Evolutionary conservation across 2,329 filamentous ascomycete species (phyloP).

Genomic region (Huntiella savannae): DNA sequence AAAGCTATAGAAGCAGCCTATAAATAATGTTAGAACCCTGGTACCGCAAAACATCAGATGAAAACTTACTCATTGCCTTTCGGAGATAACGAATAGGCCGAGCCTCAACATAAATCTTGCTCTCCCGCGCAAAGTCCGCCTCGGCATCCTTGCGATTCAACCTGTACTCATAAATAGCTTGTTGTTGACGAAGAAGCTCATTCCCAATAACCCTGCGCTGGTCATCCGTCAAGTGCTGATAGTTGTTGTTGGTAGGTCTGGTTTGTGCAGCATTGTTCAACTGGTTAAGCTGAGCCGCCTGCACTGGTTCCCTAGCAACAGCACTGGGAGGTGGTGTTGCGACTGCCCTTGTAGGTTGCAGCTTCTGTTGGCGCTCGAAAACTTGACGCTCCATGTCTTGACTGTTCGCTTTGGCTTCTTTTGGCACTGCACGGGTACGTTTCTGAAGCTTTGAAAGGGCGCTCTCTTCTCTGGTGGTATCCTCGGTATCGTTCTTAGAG

Average conservation of each 20-base stretch:
- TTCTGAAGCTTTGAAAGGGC: neutral
- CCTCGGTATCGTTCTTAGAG: neutral
- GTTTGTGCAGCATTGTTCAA: too few relatives aligned
- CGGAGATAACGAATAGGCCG: constrained; percentile 3
- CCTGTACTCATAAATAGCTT: neutral
- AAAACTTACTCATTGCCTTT: constrained; percentile 5
- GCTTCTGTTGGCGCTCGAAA: neutral
- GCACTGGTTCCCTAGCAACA: too few relatives aligned
- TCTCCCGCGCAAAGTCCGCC: constrained; percentile 1
- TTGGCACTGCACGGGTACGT: constrained; percentile 7
- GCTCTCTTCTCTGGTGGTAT: neutral
- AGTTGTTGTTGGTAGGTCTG: neutral
- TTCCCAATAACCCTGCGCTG: neutral
- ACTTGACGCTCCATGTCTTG: neutral
- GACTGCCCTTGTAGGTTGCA: neutral
- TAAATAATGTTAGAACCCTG: neutral
- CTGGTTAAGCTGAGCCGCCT: too few relatives aligned
- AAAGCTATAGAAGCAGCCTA: constrained; percentile 1
- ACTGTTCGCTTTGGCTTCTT: neutral
- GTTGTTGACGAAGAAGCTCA: neutral
- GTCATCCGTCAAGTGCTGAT: neutral
- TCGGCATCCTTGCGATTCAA: neutral
- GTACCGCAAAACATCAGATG: neutral
- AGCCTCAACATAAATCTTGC: constrained; percentile 3
- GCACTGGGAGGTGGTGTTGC: too few relatives aligned